Conservation (phyloP, 805 yeast genomes). For the Metschnikowia arizonensis region DNA sequence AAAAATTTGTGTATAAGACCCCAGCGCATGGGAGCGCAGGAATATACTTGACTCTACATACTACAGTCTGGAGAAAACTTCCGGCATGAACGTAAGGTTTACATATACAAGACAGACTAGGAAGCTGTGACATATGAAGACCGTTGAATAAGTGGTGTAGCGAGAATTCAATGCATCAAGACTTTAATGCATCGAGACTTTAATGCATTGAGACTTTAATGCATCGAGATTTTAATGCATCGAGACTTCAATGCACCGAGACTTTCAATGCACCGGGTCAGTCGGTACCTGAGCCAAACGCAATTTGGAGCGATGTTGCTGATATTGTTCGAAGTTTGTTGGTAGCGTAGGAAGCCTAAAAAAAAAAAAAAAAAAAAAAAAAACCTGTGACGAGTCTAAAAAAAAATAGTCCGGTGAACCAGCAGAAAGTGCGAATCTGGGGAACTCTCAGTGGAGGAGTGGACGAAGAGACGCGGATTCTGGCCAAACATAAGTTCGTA, state of each 20-base stretch:
- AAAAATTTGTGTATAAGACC: slow-evolving; percentile 1
- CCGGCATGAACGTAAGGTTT: slow-evolving; percentile 1
- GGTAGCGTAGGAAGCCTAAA: not conserved
- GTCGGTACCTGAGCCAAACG: not conserved
- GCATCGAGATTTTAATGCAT: not conserved
- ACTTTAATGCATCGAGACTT: not conserved
- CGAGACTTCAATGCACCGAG: not conserved
- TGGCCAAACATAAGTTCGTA: not conserved
- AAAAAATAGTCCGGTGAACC: slow-evolving; percentile 2
- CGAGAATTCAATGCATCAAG: no score
- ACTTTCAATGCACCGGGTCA: not conserved
- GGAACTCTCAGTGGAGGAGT: not conserved
- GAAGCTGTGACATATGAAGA: no score
- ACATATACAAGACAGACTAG: no score
- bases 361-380: not conserved
- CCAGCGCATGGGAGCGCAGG: slow-evolving; percentile 5
- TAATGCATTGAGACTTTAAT: not conserved
- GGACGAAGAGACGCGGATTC: not conserved
- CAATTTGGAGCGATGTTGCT: not conserved
- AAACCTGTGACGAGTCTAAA: not conserved
- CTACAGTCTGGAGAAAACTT: slow-evolving; percentile 4
- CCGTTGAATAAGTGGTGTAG: no score
- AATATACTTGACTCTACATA: not conserved
- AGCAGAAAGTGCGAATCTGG: slow-evolving; percentile 3
- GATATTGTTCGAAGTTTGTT: not conserved